Base-by-base conservation (phyloP, 169 alveolate species). In the Cryptosporidium xiaoi region DNA sequence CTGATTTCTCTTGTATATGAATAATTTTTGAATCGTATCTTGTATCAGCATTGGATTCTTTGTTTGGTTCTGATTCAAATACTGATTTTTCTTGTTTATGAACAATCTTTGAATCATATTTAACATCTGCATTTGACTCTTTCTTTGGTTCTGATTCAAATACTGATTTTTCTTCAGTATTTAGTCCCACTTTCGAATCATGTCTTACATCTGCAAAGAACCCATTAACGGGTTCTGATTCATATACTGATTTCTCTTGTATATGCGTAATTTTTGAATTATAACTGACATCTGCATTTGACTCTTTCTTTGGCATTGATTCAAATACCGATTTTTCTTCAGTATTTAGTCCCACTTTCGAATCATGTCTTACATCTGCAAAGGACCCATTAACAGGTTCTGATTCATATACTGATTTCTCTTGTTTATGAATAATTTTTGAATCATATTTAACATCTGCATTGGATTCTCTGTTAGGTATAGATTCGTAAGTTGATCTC, bases 401-500 rank as follows among this genome's bases (percentile, higher is more conserved):
- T 27, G 66, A 69, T 18, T 69, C 83, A 24, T 29, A 69, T 29
- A 53, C 8, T 29, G 60, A 12, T 27, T 69, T 69, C 36, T 69
- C 83, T n/a, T 69, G 67, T 40, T 2, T 55, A 27, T 44, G 24
- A 16, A 5, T 40, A 24, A 44, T 15, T 51, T 68, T 68, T n/a
- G 83, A 68, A 27, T 55, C 51, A 24, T 69, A 69, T 2, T 66
- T 56, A 51, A 18, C 67, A 40, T 69, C 83, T 20, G 83, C 83
- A 12, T 16, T 69, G 1, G 83, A 69, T 27, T 51, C 40, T 13
- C 24, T 20, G 15, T 24, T 8, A 13, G 83, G 68, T 8, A 34
- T 20, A 13, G 87, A 77, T 31, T 60, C 87, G 33, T 34, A 77
- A n/a, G 56, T 18, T 16, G 87, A 44, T 48, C n/a, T 56, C 33